Conservation (phyloP, 768 basidiomycete species). For the Cyathus striatus region DNA sequence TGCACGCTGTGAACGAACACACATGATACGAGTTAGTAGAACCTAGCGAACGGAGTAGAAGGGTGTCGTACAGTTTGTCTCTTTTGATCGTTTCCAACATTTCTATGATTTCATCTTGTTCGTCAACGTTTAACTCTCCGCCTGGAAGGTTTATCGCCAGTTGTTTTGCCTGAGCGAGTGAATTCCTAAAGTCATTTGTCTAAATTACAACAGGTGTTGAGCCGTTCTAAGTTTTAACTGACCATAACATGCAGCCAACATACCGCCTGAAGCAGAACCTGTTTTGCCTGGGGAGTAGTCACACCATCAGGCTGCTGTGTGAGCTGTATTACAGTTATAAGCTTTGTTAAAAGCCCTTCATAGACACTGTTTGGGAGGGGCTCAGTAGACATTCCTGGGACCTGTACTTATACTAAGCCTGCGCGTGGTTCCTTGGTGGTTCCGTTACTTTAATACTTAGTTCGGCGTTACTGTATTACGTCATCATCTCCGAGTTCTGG, state of each 20-base stretch:
- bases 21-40: conserved; percentile 1
- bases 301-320: conserved; percentile 54
- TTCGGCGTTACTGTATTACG: too few species aligned
- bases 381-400: conserved; percentile 21
- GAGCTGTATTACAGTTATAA: conserved; percentile 55
- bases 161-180: conserved; percentile 55
- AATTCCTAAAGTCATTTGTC: conserved; percentile 70
- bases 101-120: conserved; percentile 66
- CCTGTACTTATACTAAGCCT: too few species aligned
- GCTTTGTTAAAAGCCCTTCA: conserved; percentile 52
- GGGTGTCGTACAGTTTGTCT: conserved; percentile 48
- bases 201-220: too few species aligned
- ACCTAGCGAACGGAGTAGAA: background rate
- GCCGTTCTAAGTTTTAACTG: too few species aligned
- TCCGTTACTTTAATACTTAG: too few species aligned
- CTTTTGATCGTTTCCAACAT: conserved; percentile 63
- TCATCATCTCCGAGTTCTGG: too few species aligned
- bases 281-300: conserved; percentile 53
- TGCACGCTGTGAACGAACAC: conserved; percentile 36
- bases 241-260: too few species aligned
- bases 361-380: conserved; percentile 44
- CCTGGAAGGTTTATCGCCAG: conserved; percentile 58
- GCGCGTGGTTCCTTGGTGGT: too few species aligned
- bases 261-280: conserved; percentile 64
- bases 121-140: conserved; percentile 62